Base-by-base conservation (phyloP, 192 early-diverging fungal species). In the Backusella tuberculispora region DNA sequence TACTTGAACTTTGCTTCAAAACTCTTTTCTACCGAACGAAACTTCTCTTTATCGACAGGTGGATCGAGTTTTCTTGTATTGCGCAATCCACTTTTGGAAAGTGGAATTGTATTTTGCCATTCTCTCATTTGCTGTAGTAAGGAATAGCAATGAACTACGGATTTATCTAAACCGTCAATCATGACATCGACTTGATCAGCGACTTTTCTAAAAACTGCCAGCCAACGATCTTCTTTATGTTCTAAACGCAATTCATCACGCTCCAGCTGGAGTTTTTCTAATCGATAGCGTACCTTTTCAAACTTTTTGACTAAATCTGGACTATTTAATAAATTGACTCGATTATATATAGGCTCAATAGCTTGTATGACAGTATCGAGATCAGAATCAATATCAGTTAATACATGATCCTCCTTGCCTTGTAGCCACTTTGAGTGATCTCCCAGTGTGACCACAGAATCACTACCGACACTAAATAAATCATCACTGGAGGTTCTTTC, bases 1-100 rank as follows among this genome's bases (percentile, higher is more conserved):
- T 87, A 86, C 76, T 87, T 86, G 67, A 83, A 80, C 75, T 87
- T 89, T n/a, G 83, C 83, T 67, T 89, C 86, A 71, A 89, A 87
- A 0, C 73, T 81, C 66, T 85, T 85, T 73, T 80, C 84, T 56
- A 85, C 73, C 43, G 76, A 76, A 50, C 83, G 82, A 42, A 84
- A 84, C 45, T 85, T 80, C 10, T 87, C 86, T 4, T 77, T 77
- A 40, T 83, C 85, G 1, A 60, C 21, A 14, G 85, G 80, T n/a
- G 74, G 74, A 19, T 24, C 29, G 19, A 48, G 15, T 3, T 29
- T 29, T 5, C 68, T 29, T n/a, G 53, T 14, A 8, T 72, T 72
- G 38, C 76, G 74, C 42, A 76, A 80, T 5, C 46, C 24, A 24
- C 70, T 65, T 38, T 64, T n/a, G 5, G 71, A 26, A 26, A 60